Conservation (phyloP, 345 rosid genomes). For the Reutealis trisperma region DNA sequence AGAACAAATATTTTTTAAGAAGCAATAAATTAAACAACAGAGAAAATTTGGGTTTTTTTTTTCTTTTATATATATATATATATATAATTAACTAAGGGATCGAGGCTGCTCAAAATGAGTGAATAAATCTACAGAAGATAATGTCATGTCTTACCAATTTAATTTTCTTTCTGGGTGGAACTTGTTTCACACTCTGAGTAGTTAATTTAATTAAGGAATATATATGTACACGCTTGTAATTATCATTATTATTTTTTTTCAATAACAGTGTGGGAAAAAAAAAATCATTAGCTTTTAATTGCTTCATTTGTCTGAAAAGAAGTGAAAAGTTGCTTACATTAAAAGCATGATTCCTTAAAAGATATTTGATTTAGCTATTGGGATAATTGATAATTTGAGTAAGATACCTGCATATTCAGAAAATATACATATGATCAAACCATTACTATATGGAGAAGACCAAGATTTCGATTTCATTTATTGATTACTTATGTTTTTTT, state of each 20-base stretch:
- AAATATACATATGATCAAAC: too few relatives aligned
- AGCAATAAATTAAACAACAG: neutral
- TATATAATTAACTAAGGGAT: neutral
- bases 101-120: neutral
- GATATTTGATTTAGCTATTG: too few relatives aligned
- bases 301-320: neutral
- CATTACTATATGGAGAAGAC: too few relatives aligned
- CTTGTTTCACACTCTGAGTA: neutral
- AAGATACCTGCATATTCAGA: too few relatives aligned
- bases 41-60: neutral
- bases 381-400: too few relatives aligned
- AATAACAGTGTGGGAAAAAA: neutral
- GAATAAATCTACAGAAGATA: slow-evolving; percentile 9
- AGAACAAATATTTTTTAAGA: neutral
- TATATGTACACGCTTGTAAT: neutral
- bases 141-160: neutral
- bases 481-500: too few relatives aligned
- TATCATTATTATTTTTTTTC: neutral
- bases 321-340: too few relatives aligned
- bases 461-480: too few relatives aligned
- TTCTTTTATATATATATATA: too few relatives aligned
- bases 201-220: neutral
- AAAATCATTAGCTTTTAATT: neutral
- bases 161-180: neutral
- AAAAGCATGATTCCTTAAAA: too few relatives aligned